phyloP scores from a whole-genome alignment of 164 flowering plant genomes.

The Amborella trichopoda region DNA sequence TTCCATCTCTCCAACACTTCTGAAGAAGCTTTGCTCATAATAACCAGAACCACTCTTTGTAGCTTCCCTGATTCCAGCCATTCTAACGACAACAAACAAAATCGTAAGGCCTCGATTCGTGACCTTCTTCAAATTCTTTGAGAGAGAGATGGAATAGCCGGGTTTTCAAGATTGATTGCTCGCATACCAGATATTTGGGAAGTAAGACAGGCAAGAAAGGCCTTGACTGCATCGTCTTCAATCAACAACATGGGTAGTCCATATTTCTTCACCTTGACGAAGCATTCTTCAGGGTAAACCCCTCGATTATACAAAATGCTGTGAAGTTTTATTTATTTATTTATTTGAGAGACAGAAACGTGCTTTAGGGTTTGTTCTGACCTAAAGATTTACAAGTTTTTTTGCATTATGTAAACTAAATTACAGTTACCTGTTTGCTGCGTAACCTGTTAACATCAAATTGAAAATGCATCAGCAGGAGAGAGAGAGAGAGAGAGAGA shows the following conservation, averaged over 20 bases:
- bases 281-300: conserved; percentile 87
- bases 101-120: too few species aligned
- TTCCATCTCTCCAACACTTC: conserved; percentile 94
- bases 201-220: conserved; percentile 65
- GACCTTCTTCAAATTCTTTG: too few species aligned
- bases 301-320: conserved; percentile 91
- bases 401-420: too few species aligned
- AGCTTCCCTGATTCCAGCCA: conserved; percentile 92
- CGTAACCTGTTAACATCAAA: conserved; percentile 50
- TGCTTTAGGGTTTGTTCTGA: too few species aligned
- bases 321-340: too few species aligned
- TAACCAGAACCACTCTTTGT: conserved; percentile 79
- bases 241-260: conserved; percentile 95
- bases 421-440: conserved; percentile 99
- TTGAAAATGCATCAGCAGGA: neutral
- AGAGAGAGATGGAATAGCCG: too few species aligned
- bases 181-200: conserved; percentile 71
- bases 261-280: conserved; percentile 85
- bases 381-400: too few species aligned
- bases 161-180: neutral
- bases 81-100: conserved; percentile 48
- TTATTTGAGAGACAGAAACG: too few species aligned
- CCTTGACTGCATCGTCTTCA: conserved; percentile 78
- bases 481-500: neutral
- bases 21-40: conserved; percentile 75